A percentile compares a stretch with the other conserved stretches of the same genome.
Evolutionary conservation across 257 asterid species (phyloP).

Genomic region (Nicotiana sylvestris): DNA sequence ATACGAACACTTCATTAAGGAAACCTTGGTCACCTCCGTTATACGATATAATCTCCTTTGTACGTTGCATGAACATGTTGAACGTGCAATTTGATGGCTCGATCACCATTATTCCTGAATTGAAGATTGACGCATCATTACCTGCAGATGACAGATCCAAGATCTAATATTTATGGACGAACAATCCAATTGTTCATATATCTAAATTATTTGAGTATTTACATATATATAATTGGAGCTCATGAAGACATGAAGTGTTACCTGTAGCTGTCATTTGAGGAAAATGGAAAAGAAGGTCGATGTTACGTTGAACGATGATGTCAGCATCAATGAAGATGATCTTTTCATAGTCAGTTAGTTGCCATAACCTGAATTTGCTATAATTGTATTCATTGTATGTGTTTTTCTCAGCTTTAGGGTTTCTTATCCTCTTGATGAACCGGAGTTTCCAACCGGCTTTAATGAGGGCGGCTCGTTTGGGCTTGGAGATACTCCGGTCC

Average conservation of each 20-base stretch:
- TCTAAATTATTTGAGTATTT: too few relatives aligned
- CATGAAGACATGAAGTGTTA: not conserved
- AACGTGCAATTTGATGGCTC: constrained; percentile 45
- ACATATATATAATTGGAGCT: too few relatives aligned
- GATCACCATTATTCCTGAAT: constrained; percentile 39
- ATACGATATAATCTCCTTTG: constrained; percentile 26
- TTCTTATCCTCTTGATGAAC: constrained; percentile 31
- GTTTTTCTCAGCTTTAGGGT: constrained; percentile 28
- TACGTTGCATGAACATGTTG: constrained; percentile 27
- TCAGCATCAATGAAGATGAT: constrained; percentile 35
- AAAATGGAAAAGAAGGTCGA: constrained; percentile 25
- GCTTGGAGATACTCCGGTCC: constrained; percentile 52
- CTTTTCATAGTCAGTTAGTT: constrained; percentile 33
- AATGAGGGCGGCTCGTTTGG: constrained; percentile 46
- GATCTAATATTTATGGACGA: not conserved
- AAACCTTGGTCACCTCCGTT: constrained; percentile 43
- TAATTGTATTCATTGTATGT: constrained; percentile 37
- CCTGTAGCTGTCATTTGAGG: constrained; percentile 41
- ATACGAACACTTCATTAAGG: constrained; percentile 30
- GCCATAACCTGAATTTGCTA: constrained; percentile 43
- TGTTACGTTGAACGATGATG: constrained; percentile 27
- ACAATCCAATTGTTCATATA: too few relatives aligned
- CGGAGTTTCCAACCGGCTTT: constrained; percentile 40
- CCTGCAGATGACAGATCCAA: constrained; percentile 18
- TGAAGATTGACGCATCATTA: constrained; percentile 28